These are phyloP conservation scores for Priceomyces medius DNA, from an alignment of 805 yeast species.

Conservation along the genomic window DNA sequence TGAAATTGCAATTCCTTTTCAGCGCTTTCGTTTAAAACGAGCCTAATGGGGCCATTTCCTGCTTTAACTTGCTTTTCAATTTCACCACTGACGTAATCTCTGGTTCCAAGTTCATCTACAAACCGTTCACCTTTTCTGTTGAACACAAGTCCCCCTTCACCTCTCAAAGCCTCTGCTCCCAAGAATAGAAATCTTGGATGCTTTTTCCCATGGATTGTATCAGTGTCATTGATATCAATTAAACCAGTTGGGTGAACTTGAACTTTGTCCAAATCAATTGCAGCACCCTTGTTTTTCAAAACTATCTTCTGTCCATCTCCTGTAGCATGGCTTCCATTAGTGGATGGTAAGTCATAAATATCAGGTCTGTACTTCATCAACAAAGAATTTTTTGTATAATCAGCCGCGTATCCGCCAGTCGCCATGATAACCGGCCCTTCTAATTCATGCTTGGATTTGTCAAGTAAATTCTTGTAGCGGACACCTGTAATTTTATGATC, in stretches of 20 bases:
- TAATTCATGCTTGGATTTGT: slow-evolving; percentile 31
- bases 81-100: slow-evolving; percentile 60
- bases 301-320: slow-evolving; percentile 63
- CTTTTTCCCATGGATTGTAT: slow-evolving; percentile 36
- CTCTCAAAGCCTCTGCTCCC: slow-evolving; percentile 66
- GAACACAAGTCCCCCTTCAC: slow-evolving; percentile 63
- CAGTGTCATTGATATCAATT: slow-evolving; percentile 48
- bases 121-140: slow-evolving; percentile 54
- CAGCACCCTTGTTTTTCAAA: slow-evolving; percentile 49
- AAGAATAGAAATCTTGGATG: slow-evolving; percentile 52
- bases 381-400: slow-evolving; percentile 52
- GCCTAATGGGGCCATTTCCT: slow-evolving; percentile 48
- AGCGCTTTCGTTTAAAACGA: slow-evolving; percentile 48
- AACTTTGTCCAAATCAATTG: slow-evolving; percentile 63
- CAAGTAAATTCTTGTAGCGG: slow-evolving; percentile 31
- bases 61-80: slow-evolving; percentile 44
- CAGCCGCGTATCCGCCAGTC: slow-evolving; percentile 70
- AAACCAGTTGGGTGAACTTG: slow-evolving; percentile 72
- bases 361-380: slow-evolving; percentile 59
- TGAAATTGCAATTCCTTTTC: slow-evolving; percentile 48
- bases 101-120: slow-evolving; percentile 58
- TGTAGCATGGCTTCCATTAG: slow-evolving; percentile 61
- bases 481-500: slow-evolving; percentile 27
- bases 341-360: slow-evolving; percentile 53
- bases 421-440: slow-evolving; percentile 61